Conservation (phyloP, 75 land plant species). For the Pseudotsuga menziesii region DNA sequence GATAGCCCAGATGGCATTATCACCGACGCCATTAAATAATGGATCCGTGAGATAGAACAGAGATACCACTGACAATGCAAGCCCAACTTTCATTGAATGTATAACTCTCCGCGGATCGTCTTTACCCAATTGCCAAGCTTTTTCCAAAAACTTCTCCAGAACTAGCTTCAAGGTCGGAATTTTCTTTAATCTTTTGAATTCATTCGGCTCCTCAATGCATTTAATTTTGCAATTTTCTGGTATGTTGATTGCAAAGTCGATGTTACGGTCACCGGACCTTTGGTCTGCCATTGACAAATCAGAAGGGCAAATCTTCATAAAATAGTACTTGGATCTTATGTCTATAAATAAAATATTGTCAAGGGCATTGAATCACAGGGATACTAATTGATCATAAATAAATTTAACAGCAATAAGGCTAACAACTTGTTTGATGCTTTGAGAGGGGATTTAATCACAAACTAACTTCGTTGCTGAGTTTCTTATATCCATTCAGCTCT, state of each 20-base stretch:
- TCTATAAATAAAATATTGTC: too few relatives aligned
- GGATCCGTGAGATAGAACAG: conserved; percentile 23
- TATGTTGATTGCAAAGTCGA: neutral
- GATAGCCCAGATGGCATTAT: conserved; percentile 46
- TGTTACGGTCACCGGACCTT: neutral
- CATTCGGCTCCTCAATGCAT: neutral
- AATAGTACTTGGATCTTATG: too few relatives aligned
- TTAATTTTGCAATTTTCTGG: neutral
- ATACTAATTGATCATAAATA: too few relatives aligned
- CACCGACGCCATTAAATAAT: conserved; percentile 25
- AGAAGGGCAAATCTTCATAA: too few relatives aligned
- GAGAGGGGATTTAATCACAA: too few relatives aligned
- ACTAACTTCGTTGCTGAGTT: too few relatives aligned
- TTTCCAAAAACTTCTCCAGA: neutral
- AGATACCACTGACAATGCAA: conserved; percentile 37
- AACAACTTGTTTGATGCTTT: too few relatives aligned
- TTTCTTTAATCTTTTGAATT: neutral
- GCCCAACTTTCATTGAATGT: conserved; percentile 41
- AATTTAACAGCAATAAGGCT: too few relatives aligned
- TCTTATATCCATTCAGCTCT: too few relatives aligned
- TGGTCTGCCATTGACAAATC: neutral
- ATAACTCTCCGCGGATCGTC: conserved; percentile 32
- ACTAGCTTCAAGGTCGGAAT: neutral
- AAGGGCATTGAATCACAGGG: too few relatives aligned
- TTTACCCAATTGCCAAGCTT: neutral